These are phyloP conservation scores for Daldinia loculata DNA, from an alignment of 495 filamentous ascomycete genomes.

Conservation along the genomic window DNA sequence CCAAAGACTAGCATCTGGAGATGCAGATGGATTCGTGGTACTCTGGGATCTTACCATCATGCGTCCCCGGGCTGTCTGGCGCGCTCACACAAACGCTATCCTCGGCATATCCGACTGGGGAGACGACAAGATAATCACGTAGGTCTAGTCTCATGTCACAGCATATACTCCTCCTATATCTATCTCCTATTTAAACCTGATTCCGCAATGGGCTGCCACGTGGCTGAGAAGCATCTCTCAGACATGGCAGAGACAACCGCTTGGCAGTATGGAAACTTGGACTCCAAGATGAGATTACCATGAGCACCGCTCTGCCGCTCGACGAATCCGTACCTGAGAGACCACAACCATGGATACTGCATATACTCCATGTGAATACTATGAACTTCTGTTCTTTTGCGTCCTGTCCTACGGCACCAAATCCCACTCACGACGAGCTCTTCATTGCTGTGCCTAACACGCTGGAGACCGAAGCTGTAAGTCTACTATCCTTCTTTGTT, in stretches of 20 bases:
- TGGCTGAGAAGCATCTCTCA: slow-evolving; percentile 48
- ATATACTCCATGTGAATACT: slow-evolving; percentile 86
- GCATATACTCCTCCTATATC: slow-evolving; percentile 3
- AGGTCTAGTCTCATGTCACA: slow-evolving; percentile 51
- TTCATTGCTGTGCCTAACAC: slow-evolving; percentile 81
- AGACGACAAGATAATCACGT: slow-evolving; percentile 75
- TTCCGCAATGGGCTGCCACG: slow-evolving; percentile 15
- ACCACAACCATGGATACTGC: slow-evolving; percentile 82
- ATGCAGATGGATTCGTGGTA: slow-evolving; percentile 89
- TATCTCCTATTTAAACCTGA: background rate
- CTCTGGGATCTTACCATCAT: slow-evolving; percentile 86
- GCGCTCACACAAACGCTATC: slow-evolving; percentile 80
- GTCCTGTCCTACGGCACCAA: slow-evolving; percentile 55
- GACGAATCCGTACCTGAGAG: slow-evolving; percentile 61
- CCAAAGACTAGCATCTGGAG: slow-evolving; percentile 80
- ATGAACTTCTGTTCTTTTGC: slow-evolving; percentile 96
- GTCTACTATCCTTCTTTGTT: slow-evolving; percentile 29
- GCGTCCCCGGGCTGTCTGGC: slow-evolving; percentile 86
- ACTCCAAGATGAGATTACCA: slow-evolving; percentile 65
- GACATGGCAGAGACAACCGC: slow-evolving; percentile 90
- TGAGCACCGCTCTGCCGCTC: slow-evolving; percentile 78
- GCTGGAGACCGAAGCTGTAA: slow-evolving; percentile 74
- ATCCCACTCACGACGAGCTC: slow-evolving; percentile 47
- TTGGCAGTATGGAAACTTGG: slow-evolving; percentile 83
- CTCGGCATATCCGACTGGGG: slow-evolving; percentile 78